Base-by-base conservation (phyloP, 129 eudicot genomes). In the Tanacetum coccineum region DNA sequence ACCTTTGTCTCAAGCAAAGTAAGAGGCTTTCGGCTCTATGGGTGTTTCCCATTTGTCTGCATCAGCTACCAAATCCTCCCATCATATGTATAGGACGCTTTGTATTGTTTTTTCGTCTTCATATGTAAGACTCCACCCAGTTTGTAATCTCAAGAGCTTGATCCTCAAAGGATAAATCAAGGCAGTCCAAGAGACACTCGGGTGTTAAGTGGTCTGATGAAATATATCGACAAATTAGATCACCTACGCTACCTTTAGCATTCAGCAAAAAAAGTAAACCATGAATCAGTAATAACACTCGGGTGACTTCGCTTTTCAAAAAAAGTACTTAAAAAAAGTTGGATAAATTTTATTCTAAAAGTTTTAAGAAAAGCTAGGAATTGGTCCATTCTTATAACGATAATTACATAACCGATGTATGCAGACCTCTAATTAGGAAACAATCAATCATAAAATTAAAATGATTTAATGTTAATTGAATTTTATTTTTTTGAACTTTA, bases 81-180 rank as follows among this genome's bases (percentile, higher is more conserved):
- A n/a, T n/a, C 55, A 73, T 60, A 15, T 68, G 70, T 25, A 71
- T 12, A 36, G 82, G 82, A 42, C 68, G 80, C 59, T 66, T 82
- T 45, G 78, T 51, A 59, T 62, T 50, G 53, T 64, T 68, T 76
- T 74, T 85, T 17, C 85, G 70, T 50, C 87, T 86, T 89, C 92
- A 88, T 45, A 83, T 70, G 53, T 83, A 71, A 20, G 89, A 85
- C 79, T 88, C 96, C 60, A 88, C 85, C 53, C 89, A 75, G 78
- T 88, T 85, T 49, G 87, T 93, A 55, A 85, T 85, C 75, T 88
- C 96, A 13, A 83, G 78, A 50, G 93, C 92, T 56, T 88, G 93
- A 83, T 81, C 87, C 66, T 88, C 96, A 18, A 93, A 88, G 5
- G 96, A 83, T 66, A 88, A 69, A 74, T 85, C 89, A n/a, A n/a